Evolutionary conservation across 2,329 filamentous ascomycete genomes (phyloP), one percentile per base, ranked within the genome.

Genomic region (Neocatenulostroma microsporum): DNA sequence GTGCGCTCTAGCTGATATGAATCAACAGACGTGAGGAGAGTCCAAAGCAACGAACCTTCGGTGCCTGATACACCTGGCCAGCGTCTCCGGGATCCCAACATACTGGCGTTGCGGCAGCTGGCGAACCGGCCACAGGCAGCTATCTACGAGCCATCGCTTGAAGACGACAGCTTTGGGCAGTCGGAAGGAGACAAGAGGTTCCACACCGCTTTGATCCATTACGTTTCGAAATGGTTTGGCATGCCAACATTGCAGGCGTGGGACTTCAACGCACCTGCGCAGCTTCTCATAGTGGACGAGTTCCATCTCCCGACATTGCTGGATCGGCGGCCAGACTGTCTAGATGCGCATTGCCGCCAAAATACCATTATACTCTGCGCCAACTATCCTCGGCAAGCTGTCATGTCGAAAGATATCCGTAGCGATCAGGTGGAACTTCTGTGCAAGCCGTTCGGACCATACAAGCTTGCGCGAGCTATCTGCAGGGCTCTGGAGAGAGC

Each of bases 81-180:
- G n/a, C n/a, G n/a, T n/a, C n/a, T n/a, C n/a, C n/a, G n/a, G n/a
- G 53, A 46, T 62, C 55, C 29, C 56, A 69, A 34, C 53, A 65
- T 4, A 58, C 61, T 10, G 67, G 65, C 49, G 53, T 69, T 23
- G 61, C 69, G 30, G 64, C 58, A 2, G 69, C 66, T 36, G 66
- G 65, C 1, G 13, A 24, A 21, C 24, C 37, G 41, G 11, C 50
- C 50, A 23, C 47, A 47, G 21, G 40, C 39, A n/a, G 42, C 42
- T 24, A 46, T 51, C 20, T 49, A 50, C 25, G 45, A 48, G 26
- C 45, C 49, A 9, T 34, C 45, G 4, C 30, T 50, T 21, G 41
- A 46, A 15, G 29, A 45, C 13, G 44, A 50, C 15, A 48, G 40
- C 27, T 47, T 46, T 36, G 40, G 34, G 9, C 46, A 53, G 26